These are phyloP conservation scores for Mollisiaceae sp. DNA, from an alignment of 2,329 filamentous ascomycete species.

Conservation along the genomic window DNA sequence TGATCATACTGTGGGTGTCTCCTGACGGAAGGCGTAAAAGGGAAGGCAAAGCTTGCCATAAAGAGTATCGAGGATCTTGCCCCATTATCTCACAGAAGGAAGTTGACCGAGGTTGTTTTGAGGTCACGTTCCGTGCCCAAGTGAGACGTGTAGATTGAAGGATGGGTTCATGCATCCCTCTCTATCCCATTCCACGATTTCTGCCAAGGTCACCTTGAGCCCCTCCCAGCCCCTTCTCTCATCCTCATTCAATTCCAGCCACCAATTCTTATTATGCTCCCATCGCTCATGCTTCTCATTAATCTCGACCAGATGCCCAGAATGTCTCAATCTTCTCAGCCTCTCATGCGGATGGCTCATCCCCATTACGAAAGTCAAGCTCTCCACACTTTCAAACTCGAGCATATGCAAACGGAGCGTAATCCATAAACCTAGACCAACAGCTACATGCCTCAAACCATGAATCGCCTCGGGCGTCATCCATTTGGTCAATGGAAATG, in stretches of 20 bases:
- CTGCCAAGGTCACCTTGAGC: neutral
- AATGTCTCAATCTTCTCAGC: neutral
- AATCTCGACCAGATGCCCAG: neutral
- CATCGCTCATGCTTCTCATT: neutral
- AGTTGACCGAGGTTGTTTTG: too few relatives aligned
- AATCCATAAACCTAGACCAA: neutral
- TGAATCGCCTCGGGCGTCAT: neutral
- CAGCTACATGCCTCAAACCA: neutral
- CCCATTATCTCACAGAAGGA: too few relatives aligned
- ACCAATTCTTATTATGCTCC: constrained; percentile 3
- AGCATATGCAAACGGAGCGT: neutral
- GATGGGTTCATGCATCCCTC: neutral
- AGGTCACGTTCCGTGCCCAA: too few relatives aligned
- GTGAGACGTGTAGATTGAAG: too few relatives aligned
- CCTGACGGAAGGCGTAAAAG: too few relatives aligned
- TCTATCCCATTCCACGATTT: neutral
- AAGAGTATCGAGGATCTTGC: too few relatives aligned
- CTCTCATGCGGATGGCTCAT: constrained; percentile 7
- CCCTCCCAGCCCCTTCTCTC: neutral
- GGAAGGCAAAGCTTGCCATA: too few relatives aligned
- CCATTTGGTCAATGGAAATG: neutral
- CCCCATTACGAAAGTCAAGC: constrained; percentile 3
- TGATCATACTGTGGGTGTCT: too few relatives aligned
- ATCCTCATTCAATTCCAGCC: neutral
- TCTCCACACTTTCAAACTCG: neutral